These are phyloP conservation scores for Backusella macrospora DNA, from an alignment of 192 early-diverging fungal genomes.

Conservation along the genomic window DNA sequence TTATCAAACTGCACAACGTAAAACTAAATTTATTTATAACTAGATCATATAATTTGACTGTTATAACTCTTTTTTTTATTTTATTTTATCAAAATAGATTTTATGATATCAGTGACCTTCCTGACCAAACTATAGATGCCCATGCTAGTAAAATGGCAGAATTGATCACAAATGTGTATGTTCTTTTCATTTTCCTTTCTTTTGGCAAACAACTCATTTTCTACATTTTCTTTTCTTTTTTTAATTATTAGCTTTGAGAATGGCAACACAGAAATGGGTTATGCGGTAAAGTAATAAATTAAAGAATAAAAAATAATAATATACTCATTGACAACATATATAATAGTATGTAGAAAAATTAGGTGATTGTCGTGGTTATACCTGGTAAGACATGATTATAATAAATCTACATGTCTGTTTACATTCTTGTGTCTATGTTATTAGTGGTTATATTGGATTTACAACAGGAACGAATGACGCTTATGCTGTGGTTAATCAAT, in stretches of 20 bases:
- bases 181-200: neutral
- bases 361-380: constrained; percentile 42
- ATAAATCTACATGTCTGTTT: neutral
- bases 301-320: neutral
- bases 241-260: constrained; percentile 38
- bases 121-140: constrained; percentile 29
- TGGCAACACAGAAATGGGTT: constrained; percentile 43
- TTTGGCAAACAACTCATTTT: neutral
- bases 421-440: neutral
- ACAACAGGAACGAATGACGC: constrained; percentile 46
- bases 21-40: neutral
- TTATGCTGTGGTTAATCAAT: constrained; percentile 35
- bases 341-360: constrained; percentile 35
- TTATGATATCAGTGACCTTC: constrained; percentile 36
- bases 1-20: constrained; percentile 42
- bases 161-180: constrained; percentile 45
- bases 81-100: constrained; percentile 18
- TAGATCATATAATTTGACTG: neutral
- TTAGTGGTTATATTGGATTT: constrained; percentile 42
- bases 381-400: constrained; percentile 21
- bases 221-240: too few species aligned
- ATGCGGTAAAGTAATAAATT: constrained; percentile 28
- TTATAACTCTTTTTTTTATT: neutral
- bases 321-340: neutral
- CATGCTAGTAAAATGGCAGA: constrained; percentile 36